These are phyloP conservation scores for Saturnispora quitensis DNA, from an alignment of 805 yeast species.

Conservation along the genomic window DNA sequence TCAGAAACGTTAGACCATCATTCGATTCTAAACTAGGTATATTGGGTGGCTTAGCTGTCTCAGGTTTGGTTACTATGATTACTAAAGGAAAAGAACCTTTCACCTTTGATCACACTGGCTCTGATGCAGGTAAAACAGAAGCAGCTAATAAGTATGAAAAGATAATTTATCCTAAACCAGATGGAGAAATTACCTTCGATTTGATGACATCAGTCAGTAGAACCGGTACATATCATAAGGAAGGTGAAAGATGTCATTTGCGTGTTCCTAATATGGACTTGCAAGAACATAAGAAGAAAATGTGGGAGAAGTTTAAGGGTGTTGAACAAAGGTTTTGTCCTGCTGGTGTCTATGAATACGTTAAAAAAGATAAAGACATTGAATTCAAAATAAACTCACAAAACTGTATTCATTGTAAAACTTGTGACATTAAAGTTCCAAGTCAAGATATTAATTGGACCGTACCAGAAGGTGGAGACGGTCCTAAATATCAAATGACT, in stretches of 20 bases:
- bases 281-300: slow-evolving; percentile 52
- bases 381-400: slow-evolving; percentile 91
- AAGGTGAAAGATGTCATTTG: slow-evolving; percentile 86
- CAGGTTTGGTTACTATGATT: slow-evolving; percentile 76
- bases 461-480: slow-evolving; percentile 99
- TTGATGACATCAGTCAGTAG: slow-evolving; percentile 89
- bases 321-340: slow-evolving; percentile 92
- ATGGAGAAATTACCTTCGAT: slow-evolving; percentile 87
- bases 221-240: slow-evolving; percentile 94
- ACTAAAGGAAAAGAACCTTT: slow-evolving; percentile 79
- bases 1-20: slow-evolving; percentile 89
- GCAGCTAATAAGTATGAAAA: slow-evolving; percentile 58
- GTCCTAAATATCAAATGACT: slow-evolving; percentile 90
- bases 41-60: slow-evolving; percentile 71
- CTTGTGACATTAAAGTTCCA: slow-evolving; percentile 96
- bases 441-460: slow-evolving; percentile 91
- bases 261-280: slow-evolving; percentile 56
- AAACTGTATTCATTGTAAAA: slow-evolving; percentile 96
- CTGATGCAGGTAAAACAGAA: slow-evolving; percentile 68
- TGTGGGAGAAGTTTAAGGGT: slow-evolving; percentile 76
- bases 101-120: slow-evolving; percentile 60
- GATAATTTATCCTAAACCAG: slow-evolving; percentile 92
- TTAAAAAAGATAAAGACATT: slow-evolving; percentile 47
- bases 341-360: slow-evolving; percentile 95
- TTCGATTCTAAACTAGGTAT: slow-evolving; percentile 70